Evolutionary conservation across 345 rosid species (phyloP), one percentile per base, ranked within the genome.

Genomic region (Geranium rotundifolium): DNA sequence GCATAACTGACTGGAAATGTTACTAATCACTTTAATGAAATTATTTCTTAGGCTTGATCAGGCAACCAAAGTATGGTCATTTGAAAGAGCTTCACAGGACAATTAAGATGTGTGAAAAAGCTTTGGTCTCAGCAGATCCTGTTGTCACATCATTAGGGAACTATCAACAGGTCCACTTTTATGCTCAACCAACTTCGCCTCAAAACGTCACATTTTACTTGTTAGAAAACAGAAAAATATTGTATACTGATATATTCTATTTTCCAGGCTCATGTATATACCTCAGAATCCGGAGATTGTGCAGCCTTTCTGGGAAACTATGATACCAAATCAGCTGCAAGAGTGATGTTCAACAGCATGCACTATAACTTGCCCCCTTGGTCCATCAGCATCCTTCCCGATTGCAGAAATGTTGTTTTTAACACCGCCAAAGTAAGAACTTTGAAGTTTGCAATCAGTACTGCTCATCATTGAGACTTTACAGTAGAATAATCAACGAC

Each of bases 301-400:
- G 87, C 96, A 12, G 96, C 99, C 78, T 95, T 95, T 75, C 96
- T 95, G 4, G 82, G 95, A 29, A 95, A 95, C 78, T 86, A 95
- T 60, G 96, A 95, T 64, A 78, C 96, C 23, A 82, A 90, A 69
- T 88, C 95, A 9, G 73, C 95, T 37, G 82, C 88, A 58, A 84
- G 84, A 77, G 88, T 90, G 54, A 23, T 88, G 81, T 90, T 95
- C 81, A 95, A 90, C 68, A 90, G 88, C 73, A 90, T 90, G 88
- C 97, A 90, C 67, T 95, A 90, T 55, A 95, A 90, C 79, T 78
- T 95, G 67, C 99, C 97, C 64, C 97, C 99, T 65, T 90, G 99
- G 97, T 95, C 99, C 49, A 84, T 95, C 77, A 95, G 97, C 69
- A 82, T 95, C 69, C 96, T 95, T 67, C 97, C 99, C 7, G 99